These are phyloP conservation scores for Fusarium globosum DNA, from an alignment of 2,329 filamentous ascomycete genomes.

Conservation along the genomic window DNA sequence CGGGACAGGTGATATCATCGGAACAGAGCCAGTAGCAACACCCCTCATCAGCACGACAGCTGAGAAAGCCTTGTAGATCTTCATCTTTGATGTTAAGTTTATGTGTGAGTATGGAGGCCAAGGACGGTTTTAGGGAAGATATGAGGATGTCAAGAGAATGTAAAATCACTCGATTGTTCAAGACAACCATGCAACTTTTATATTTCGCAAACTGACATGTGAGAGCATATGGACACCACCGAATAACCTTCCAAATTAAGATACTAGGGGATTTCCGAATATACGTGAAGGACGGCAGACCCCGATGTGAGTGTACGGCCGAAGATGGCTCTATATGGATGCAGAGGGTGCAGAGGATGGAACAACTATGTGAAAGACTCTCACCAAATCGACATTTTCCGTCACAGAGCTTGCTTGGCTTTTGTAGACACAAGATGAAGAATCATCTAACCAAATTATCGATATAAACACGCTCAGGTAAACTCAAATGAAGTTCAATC, in stretches of 20 bases:
- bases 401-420: neutral
- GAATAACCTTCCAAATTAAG: neutral
- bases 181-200: neutral
- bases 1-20: neutral
- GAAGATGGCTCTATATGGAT: neutral
- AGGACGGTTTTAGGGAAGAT: neutral
- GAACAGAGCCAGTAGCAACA: neutral
- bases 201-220: neutral
- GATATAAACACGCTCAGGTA: too few relatives aligned
- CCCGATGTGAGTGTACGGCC: neutral
- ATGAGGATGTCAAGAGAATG: neutral
- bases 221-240: neutral
- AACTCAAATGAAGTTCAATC: neutral
- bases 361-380: neutral
- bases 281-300: neutral
- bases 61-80: neutral
- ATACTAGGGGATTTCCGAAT: neutral
- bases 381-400: neutral
- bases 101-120: neutral
- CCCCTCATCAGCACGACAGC: constrained; percentile 12
- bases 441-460: neutral
- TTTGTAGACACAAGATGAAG: neutral
- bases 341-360: neutral
- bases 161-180: neutral
- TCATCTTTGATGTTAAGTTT: constrained; percentile 14